Evolutionary conservation across 768 basidiomycete species (phyloP), one percentile per base, ranked within the genome.

Genomic region (Tulasnella sp.): DNA sequence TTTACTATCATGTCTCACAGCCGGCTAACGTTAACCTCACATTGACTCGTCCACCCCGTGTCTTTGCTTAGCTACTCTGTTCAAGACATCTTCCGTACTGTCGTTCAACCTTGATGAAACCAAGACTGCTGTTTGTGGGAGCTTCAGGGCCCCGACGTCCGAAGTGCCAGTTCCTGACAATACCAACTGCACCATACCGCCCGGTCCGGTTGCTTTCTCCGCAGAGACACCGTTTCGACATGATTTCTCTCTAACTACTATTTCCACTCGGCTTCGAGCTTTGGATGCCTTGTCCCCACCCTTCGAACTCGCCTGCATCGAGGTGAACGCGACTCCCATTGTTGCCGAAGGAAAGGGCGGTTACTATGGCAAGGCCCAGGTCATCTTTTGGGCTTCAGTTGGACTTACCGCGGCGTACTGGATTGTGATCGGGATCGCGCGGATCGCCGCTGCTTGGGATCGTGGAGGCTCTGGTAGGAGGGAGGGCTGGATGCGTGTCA

Each of bases 361-460:
- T 19, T 67, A 76, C 25, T 88, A 87, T 62, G 88, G 87, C 25
- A 69, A 70, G 35, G 85, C 83, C 11, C 70, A 68, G 41, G 74
- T 78, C 63, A 78, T 89, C 50, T 80, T 89, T 63, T 90, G 85
- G 83, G 68, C 71, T 6, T 82, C 82, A 27, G 79, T 92, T 27
- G 77, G 74, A 1, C 74, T 96, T 25, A 80, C 86, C 2, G 77
- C 83, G 35, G 80, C 77, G 0, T 97, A 91, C 67, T 92, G 87
- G 84, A 52, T 84, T 3, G 69, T 88, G n/a, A 81, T 86, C 40
- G 82, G 83, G n/a, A 64, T 79, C 23, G 92, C 87, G 4, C 78
- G 94, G 40, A 75, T 91, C 25, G 76, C 80, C 12, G 86, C 91
- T 7, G 91, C 93, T 0, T 92, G 87, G 88, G 76, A 81, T 32